A percentile compares a stretch with the other conserved stretches of the same genome.
Evolutionary conservation across 805 yeast species (phyloP).

Genomic region (Debaryomyces castellii): DNA sequence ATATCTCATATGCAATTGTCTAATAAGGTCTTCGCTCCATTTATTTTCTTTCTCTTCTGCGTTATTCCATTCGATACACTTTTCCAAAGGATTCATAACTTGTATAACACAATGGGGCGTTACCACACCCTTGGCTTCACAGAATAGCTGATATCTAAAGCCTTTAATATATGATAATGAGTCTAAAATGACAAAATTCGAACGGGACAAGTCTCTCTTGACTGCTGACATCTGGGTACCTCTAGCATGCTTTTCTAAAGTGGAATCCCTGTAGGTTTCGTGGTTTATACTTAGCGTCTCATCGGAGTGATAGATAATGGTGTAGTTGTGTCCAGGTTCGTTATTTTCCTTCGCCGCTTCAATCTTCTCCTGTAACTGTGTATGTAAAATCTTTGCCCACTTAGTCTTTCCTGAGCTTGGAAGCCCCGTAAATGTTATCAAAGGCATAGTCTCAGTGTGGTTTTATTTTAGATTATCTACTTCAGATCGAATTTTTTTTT

Average conservation of each 20-base stretch:
- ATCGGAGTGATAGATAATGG: slow-evolving; percentile 72
- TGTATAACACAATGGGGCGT: slow-evolving; percentile 85
- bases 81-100: slow-evolving; percentile 64
- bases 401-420: slow-evolving; percentile 86
- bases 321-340: slow-evolving; percentile 54
- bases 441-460: slow-evolving; percentile 59
- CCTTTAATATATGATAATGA: slow-evolving; percentile 91
- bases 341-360: slow-evolving; percentile 30
- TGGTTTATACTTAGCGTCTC: slow-evolving; percentile 73
- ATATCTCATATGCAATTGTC: slow-evolving; percentile 75
- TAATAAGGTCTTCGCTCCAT: slow-evolving; percentile 69
- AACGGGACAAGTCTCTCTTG: slow-evolving; percentile 69
- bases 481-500: neutral
- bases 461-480: neutral
- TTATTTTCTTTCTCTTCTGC: slow-evolving; percentile 24
- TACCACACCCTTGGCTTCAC: slow-evolving; percentile 83
- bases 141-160: slow-evolving; percentile 87
- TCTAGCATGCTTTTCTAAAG: slow-evolving; percentile 75
- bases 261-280: slow-evolving; percentile 66
- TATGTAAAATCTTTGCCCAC: slow-evolving; percentile 58
- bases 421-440: slow-evolving; percentile 77
- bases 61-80: slow-evolving; percentile 63
- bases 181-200: slow-evolving; percentile 79
- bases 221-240: slow-evolving; percentile 88
- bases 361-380: slow-evolving; percentile 48